Evolutionary conservation across 306 rosid species (phyloP).

Genomic region (Canavalia ensiformis): DNA sequence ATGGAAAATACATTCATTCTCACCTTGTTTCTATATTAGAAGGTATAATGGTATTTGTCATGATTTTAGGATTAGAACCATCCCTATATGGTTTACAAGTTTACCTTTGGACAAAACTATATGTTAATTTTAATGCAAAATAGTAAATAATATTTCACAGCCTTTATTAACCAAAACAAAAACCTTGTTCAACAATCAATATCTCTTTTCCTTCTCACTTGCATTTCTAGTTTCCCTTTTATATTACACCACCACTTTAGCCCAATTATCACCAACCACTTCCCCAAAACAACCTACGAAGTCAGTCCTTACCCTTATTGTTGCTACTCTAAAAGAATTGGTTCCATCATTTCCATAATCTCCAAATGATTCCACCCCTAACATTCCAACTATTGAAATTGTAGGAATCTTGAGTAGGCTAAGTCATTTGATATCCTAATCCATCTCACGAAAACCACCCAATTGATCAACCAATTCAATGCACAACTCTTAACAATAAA

Average conservation of each 20-base stretch:
- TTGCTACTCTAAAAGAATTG: slow-evolving; percentile 48
- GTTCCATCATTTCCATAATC: slow-evolving; percentile 53
- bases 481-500: no score
- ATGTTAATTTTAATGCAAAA: slow-evolving; percentile 14
- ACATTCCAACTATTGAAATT: slow-evolving; percentile 52
- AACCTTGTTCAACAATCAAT: slow-evolving; percentile 39
- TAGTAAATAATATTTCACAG: slow-evolving; percentile 8
- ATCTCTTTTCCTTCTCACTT: slow-evolving; percentile 41
- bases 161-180: not conserved
- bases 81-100: slow-evolving; percentile 23
- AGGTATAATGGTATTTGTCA: slow-evolving; percentile 60
- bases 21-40: slow-evolving; percentile 81
- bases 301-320: slow-evolving; percentile 21
- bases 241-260: slow-evolving; percentile 40
- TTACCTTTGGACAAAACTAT: slow-evolving; percentile 21
- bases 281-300: slow-evolving; percentile 51
- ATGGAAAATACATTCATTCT: slow-evolving; percentile 92
- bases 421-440: slow-evolving; percentile 55
- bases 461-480: no score
- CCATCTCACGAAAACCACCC: no score
- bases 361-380: slow-evolving; percentile 50
- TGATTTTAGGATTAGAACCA: slow-evolving; percentile 7
- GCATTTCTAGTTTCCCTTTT: slow-evolving; percentile 31
- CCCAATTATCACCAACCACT: slow-evolving; percentile 55
- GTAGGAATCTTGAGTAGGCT: slow-evolving; percentile 62